Percentiles rank a stretch among this genome's conserved stretches.
phyloP scores from a whole-genome alignment of 2,329 filamentous ascomycete species.

The Cytospora schulzeri region DNA sequence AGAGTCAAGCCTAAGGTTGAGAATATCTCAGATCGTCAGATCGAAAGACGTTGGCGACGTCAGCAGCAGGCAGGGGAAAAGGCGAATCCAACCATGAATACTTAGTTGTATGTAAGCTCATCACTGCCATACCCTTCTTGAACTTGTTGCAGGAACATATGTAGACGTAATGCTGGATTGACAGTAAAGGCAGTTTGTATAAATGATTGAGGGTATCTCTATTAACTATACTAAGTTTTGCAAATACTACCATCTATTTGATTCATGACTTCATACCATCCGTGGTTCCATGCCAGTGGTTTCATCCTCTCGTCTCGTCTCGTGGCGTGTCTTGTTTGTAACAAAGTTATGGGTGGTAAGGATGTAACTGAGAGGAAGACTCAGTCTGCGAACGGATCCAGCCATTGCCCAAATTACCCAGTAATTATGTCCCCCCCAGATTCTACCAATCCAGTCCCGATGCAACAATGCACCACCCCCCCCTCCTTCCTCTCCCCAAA shows the following conservation, averaged over 20 bases:
- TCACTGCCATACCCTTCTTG: neutral
- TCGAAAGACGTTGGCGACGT: neutral
- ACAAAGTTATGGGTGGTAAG: neutral
- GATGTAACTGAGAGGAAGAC: neutral
- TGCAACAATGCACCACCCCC: neutral
- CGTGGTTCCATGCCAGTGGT: constrained; percentile 11
- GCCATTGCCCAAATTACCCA: constrained; percentile 11
- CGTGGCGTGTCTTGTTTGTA: constrained; percentile 4
- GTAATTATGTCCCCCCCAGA: constrained; percentile 5
- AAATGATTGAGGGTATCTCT: constrained; percentile 26
- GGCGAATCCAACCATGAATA: too few relatives aligned
- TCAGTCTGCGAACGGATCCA: constrained; percentile 20
- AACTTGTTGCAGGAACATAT: neutral
- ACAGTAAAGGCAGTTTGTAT: constrained; percentile 20
- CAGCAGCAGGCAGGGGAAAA: neutral
- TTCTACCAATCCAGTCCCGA: neutral
- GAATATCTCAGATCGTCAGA: neutral
- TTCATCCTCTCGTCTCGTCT: constrained; percentile 9
- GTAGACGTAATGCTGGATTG: too few relatives aligned
- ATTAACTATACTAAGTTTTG: constrained; percentile 19
- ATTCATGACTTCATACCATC: constrained; percentile 7
- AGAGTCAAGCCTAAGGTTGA: neutral
- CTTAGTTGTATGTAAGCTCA: neutral
- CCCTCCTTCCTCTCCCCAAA: too few relatives aligned
- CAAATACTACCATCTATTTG: constrained; percentile 7